Base-by-base conservation (phyloP, 495 filamentous ascomycete genomes). In the Hypoxylon trugodes region DNA sequence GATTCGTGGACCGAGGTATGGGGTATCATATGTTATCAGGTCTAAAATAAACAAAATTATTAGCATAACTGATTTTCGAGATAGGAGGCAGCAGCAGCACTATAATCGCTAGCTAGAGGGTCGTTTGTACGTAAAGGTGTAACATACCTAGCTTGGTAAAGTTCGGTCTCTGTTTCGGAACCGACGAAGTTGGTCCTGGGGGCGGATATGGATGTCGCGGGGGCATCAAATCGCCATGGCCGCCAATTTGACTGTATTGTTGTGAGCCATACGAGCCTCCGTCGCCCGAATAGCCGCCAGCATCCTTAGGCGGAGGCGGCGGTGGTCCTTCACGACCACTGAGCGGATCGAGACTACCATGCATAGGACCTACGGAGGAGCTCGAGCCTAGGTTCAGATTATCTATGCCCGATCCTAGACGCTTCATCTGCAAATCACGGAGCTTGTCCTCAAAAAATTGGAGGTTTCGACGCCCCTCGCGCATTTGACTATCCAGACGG, bases 11-110 rank as follows among this genome's bases (percentile, higher is more conserved):
- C 95, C 95, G 49, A 99, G 88, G 73, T 97, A 92, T 16, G 87
- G 87, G 16, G 94, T 98, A 73, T 99, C 96, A 79, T 92, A 97
- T 86, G 97, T 99, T 78, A 99, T 98, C 51, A 99, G 82, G 81
- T 98, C 95, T 98, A 69, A 4, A 13, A 19, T 18, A 3, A 1
- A 16, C 9, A 3, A 45, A 7, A 24, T 7, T n/a, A 59, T 75
- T 33, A 75, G 69, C 46, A 41, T 22, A 6, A 45, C 25, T 21
- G n/a, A 24, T 42, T 30, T 18, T n/a, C n/a, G 6, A 38, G 6
- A 15, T 25, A n/a, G 10, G 6, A n/a, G 7, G 13, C 2, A 8
- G 41, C 7, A 21, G 15, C 13, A 4, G 28, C 42, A 46, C 32
- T 9, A 15, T 3, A 33, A 57, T 24, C 6, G 32, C 46, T 12